Evolutionary conservation across 2,329 filamentous ascomycete species (phyloP), one percentile per base, ranked within the genome.

Genomic region (Colletotrichum sp.): DNA sequence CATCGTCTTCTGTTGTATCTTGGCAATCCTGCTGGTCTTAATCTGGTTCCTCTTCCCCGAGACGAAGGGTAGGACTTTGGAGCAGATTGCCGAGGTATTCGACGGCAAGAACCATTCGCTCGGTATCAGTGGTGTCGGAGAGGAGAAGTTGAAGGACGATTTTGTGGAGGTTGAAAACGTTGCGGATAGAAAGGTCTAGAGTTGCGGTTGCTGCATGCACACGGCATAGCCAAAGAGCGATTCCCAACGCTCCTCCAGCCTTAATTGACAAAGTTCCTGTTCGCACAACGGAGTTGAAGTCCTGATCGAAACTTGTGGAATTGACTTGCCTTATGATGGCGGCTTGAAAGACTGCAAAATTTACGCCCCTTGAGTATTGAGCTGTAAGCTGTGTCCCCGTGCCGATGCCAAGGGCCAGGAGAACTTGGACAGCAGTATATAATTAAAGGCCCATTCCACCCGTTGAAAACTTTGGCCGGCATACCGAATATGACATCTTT

Each of bases 41-140:
- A 72, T 80, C 24, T 83, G 80, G 66, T 77, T 82, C 13, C 77
- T 79, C 59, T 78, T 82, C 63, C 80, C 80, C 0, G 82, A 83
- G 77, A 83, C 80, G 8, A 83, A 82, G 77, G 79, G 75, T 2
- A 57, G 69, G 12, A 78, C 78, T 6, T 63, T 80, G 16, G 79
- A 80, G 67, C 77, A 80, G 70, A 72, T 79, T 32, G 75, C 77
- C 32, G 75, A 72, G 28, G 39, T 79, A 1, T 79, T 79, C 52
- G 65, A 79, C 26, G 75, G 72, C 64, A 69, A 77, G 63, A 78
- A 71, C 24, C 73, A 76, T 21, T 13, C 32, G 3, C 24, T 69
- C 3, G 73, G 64, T 5, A 34, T 28, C 24, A 26, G 21, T 8
- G 36, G n/a, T 12, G 7, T 21, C 6, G 55, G 28, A 8, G 8